Percentiles rank a stretch among this genome's conserved stretches.
Evolutionary conservation across 345 rosid species (phyloP).

Genomic region (Combretum micranthum): DNA sequence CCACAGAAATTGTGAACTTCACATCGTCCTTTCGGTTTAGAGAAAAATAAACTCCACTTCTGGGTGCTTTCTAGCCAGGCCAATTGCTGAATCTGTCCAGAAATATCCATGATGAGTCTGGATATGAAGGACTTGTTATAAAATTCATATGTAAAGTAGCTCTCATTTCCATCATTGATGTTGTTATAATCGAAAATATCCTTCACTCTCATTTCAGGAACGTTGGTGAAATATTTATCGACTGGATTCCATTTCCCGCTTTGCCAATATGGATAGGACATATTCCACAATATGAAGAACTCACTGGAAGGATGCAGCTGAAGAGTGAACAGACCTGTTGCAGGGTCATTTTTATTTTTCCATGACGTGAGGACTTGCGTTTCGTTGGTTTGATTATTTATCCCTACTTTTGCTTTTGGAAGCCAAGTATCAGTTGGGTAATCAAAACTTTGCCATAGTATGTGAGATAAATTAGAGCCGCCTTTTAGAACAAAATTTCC

Average conservation of each 20-base stretch:
- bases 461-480: neutral
- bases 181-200: neutral
- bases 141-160: neutral
- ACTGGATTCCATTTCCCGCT: neutral
- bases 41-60: slow-evolving; percentile 18
- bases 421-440: slow-evolving; percentile 8
- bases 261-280: neutral
- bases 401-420: neutral
- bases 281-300: neutral
- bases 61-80: slow-evolving; percentile 1
- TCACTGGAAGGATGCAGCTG: neutral
- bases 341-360: slow-evolving; percentile 6
- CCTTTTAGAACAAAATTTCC: slow-evolving; percentile 5
- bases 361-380: neutral
- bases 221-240: neutral
- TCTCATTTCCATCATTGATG: slow-evolving; percentile 3
- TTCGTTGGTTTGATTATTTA: neutral
- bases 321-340: neutral
- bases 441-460: slow-evolving; percentile 8
- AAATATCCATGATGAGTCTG: neutral
- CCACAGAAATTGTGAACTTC: slow-evolving; percentile 20
- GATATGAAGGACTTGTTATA: neutral
- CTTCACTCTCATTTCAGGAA: neutral
- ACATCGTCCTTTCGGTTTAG: slow-evolving; percentile 10
- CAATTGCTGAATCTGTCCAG: slow-evolving; percentile 11